Evolutionary conservation across 805 yeast genomes (phyloP).

Genomic region (Debaryomyces prosopidis): DNA sequence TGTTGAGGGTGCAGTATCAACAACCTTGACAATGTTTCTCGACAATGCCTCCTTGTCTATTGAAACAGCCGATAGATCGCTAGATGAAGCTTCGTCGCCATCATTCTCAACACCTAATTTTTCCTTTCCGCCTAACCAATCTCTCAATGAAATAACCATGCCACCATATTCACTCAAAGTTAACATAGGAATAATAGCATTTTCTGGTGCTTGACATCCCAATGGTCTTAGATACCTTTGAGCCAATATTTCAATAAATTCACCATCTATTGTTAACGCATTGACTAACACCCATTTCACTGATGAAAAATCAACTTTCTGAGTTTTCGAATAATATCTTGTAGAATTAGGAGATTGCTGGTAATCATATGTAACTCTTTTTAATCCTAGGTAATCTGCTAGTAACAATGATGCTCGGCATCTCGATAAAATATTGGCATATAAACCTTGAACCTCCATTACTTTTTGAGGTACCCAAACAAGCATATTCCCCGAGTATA

Average conservation of each 20-base stretch:
- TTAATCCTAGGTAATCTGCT: slow-evolving; percentile 85
- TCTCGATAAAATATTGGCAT: slow-evolving; percentile 75
- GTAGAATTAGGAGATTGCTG: slow-evolving; percentile 86
- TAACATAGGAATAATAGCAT: slow-evolving; percentile 83
- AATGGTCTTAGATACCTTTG: slow-evolving; percentile 89
- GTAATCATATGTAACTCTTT: slow-evolving; percentile 89
- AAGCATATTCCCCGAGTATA: slow-evolving; percentile 80
- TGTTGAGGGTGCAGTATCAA: slow-evolving; percentile 56
- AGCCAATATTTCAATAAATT: slow-evolving; percentile 82
- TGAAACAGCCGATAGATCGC: slow-evolving; percentile 60
- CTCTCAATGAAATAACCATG: slow-evolving; percentile 86
- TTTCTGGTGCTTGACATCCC: slow-evolving; percentile 76
- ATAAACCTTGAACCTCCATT: slow-evolving; percentile 80
- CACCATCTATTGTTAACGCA: slow-evolving; percentile 88
- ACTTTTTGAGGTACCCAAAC: slow-evolving; percentile 77
- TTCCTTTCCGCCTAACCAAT: slow-evolving; percentile 78
- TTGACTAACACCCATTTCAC: slow-evolving; percentile 90
- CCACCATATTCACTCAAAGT: slow-evolving; percentile 95
- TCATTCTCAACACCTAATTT: slow-evolving; percentile 49
- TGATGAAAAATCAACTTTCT: slow-evolving; percentile 72
- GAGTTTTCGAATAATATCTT: slow-evolving; percentile 72
- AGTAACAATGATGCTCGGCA: slow-evolving; percentile 71
- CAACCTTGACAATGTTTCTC: slow-evolving; percentile 67
- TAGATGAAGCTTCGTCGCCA: slow-evolving; percentile 30
- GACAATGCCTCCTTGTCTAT: slow-evolving; percentile 74